A percentile compares a stretch with the other conserved stretches of the same genome.
These are phyloP conservation scores for Kodamaea suecica DNA, from an alignment of 1,139 yeast species.

Conservation along the genomic window DNA sequence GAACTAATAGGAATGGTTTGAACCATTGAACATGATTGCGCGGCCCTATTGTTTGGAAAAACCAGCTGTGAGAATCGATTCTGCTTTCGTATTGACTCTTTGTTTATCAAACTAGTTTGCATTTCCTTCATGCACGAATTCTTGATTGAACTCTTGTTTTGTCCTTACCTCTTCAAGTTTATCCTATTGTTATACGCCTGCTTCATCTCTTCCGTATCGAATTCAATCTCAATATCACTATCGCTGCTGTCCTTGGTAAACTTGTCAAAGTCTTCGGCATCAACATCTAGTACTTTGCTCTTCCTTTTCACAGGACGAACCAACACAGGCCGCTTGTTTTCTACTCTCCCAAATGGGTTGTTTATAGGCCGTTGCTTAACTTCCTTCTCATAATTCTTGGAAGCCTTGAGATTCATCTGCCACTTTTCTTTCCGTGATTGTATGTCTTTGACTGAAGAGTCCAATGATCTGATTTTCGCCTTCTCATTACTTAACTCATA, in stretches of 20 bases:
- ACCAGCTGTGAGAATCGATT: no score
- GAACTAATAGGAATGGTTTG: no score
- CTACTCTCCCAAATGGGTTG: slow-evolving; percentile 4
- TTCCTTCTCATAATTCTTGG: slow-evolving; percentile 18
- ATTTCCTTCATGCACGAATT: no score
- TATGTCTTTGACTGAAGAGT: slow-evolving; percentile 19
- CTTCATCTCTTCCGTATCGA: slow-evolving; percentile 17
- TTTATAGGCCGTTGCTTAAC: slow-evolving; percentile 8
- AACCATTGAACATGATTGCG: no score
- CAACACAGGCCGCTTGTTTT: slow-evolving; percentile 6
- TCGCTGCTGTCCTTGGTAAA: slow-evolving; percentile 5
- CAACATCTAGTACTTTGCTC: slow-evolving; percentile 11
- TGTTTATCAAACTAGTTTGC: no score
- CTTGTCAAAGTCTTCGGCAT: slow-evolving; percentile 8
- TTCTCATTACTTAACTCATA: slow-evolving; percentile 22
- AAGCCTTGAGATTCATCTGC: slow-evolving; percentile 19
- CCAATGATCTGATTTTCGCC: slow-evolving; percentile 19
- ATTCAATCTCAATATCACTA: slow-evolving; percentile 21
- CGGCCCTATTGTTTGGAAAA: no score
- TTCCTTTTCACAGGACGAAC: slow-evolving; percentile 8
- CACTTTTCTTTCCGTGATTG: slow-evolving; percentile 20
- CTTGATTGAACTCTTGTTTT: no score
- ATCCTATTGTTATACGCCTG: slow-evolving; percentile 13
- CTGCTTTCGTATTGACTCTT: no score
- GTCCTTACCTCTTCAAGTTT: not conserved